Base-by-base conservation (phyloP, 352 stramenopile genomes). In the Phytopythium kandeliae region DNA sequence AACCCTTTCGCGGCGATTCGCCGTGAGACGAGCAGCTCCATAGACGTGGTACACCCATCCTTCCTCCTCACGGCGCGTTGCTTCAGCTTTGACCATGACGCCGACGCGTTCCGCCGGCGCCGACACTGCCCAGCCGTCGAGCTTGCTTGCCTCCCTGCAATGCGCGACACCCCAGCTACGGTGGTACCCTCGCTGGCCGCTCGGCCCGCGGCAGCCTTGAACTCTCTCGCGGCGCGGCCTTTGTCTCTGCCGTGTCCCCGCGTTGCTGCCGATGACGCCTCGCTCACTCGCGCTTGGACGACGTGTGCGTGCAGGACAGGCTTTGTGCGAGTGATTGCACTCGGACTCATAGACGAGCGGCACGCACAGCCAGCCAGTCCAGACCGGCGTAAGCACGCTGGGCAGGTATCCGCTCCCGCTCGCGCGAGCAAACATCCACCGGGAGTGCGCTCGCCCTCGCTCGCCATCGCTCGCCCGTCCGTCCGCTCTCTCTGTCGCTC, bases 61-160 rank as follows among this genome's bases (percentile, higher is more conserved):
- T n/a, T n/a, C n/a, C n/a, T n/a, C n/a, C n/a, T 31, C 4, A 31
- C 4, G 28, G 9, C 9, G 41, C 35, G 12, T 13, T 48, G 12
- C 42, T 48, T 48, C 42, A 48, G 42, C 19, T 48, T 31, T 28
- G 42, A 3, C 12, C 9, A 25, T 48, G 42, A 48, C 42, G 42
- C 21, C 42, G 42, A 48, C 42, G 42, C 42, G 42, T 48, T 48
- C 42, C 9, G n/a, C n/a, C n/a, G n/a, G n/a, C n/a, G n/a, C n/a
- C n/a, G n/a, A n/a, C n/a, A n/a, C n/a, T n/a, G n/a, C n/a, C n/a
- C n/a, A n/a, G n/a, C n/a, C n/a, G n/a, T n/a, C n/a, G n/a, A n/a
- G n/a, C n/a, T n/a, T n/a, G n/a, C n/a, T n/a, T n/a, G n/a, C n/a
- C n/a, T n/a, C n/a, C n/a, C n/a, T n/a, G 22, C 42, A 13, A 34